Evolutionary conservation across 129 eudicot genomes (phyloP).

Genomic region (Apium graveolens): DNA sequence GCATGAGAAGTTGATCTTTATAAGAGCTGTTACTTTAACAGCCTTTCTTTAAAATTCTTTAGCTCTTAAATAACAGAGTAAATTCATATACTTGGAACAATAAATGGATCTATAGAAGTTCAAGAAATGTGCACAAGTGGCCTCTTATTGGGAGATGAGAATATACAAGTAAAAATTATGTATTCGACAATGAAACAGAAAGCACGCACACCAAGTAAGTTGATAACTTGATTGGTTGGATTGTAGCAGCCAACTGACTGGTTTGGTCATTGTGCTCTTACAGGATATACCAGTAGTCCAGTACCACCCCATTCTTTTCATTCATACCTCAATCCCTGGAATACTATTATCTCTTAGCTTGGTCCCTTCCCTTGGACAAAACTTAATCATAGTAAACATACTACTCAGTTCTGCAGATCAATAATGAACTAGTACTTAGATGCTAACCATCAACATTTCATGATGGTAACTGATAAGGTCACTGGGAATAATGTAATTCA

Average conservation of each 20-base stretch:
- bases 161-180: background rate
- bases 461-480: background rate
- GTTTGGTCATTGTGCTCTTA: slow-evolving; percentile 1
- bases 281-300: no score
- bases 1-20: no score
- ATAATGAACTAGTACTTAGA: background rate
- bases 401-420: background rate
- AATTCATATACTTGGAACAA: background rate
- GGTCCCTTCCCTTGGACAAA: background rate
- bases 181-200: background rate
- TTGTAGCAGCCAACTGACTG: background rate
- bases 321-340: background rate
- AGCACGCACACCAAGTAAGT: background rate
- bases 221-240: background rate
- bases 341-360: background rate
- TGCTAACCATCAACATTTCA: background rate
- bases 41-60: no score
- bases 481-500: background rate
- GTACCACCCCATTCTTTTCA: background rate
- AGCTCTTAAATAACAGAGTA: no score
- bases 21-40: no score
- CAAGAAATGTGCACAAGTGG: background rate
- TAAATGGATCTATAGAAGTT: background rate
- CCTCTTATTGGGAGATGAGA: background rate
- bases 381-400: background rate